phyloP scores from a whole-genome alignment of 2,329 filamentous ascomycete genomes.

The Tolypocladium amazonense region DNA sequence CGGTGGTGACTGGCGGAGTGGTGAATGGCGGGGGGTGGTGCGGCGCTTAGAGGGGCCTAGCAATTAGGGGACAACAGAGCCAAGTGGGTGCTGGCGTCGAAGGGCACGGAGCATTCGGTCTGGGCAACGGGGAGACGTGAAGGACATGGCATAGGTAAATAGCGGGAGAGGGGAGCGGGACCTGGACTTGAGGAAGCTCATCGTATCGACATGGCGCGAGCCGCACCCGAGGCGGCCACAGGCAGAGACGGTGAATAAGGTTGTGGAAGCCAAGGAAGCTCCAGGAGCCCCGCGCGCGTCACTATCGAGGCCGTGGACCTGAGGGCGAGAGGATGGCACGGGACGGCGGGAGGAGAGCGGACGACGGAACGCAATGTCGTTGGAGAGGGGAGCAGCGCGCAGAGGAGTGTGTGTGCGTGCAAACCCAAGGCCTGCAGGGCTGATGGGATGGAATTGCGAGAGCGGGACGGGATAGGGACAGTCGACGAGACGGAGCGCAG shows the following conservation, averaged over 20 bases:
- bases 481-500: background rate
- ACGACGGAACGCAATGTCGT: background rate
- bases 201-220: slow-evolving; percentile 26
- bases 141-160: background rate
- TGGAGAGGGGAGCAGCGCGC: background rate
- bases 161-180: slow-evolving; percentile 13
- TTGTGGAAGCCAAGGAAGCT: background rate
- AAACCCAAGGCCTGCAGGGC: background rate
- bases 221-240: slow-evolving; percentile 1
- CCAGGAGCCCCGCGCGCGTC: background rate
- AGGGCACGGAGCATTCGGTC: background rate
- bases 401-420: background rate
- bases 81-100: background rate
- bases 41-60: background rate
- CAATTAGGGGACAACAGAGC: background rate
- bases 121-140: background rate
- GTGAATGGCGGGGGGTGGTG: background rate
- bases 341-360: slow-evolving; percentile 3
- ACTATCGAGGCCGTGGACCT: background rate
- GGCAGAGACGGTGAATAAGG: background rate
- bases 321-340: slow-evolving; percentile 11
- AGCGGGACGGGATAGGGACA: slow-evolving; percentile 1
- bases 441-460: background rate
- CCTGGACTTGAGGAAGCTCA: slow-evolving; percentile 35
- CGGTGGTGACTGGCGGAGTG: background rate